phyloP scores from a whole-genome alignment of 257 asterid genomes.

The Asclepias syriaca region DNA sequence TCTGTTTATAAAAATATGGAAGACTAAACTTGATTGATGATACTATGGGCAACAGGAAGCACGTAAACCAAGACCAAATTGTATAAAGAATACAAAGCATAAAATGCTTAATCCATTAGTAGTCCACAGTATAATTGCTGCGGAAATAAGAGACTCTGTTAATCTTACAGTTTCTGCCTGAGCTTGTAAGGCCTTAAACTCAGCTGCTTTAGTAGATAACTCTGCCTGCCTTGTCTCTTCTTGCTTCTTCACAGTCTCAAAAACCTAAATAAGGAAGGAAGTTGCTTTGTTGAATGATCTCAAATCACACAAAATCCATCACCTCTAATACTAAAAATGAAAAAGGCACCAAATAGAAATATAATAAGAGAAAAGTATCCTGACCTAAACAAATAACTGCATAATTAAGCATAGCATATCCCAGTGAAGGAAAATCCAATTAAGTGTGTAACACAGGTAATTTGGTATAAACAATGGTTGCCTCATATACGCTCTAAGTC shows the following conservation, averaged over 20 bases:
- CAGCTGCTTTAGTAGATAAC: slow-evolving; percentile 44
- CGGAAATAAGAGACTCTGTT: not conserved
- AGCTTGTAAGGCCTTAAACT: slow-evolving; percentile 73
- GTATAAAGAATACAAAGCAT: not conserved
- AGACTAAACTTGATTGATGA: not conserved
- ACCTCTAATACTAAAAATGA: not conserved
- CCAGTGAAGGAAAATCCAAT: not conserved
- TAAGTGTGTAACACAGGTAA: not conserved
- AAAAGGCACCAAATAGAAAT: not conserved
- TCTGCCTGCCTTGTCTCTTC: slow-evolving; percentile 71
- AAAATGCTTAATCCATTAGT: not conserved
- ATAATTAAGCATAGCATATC: not conserved
- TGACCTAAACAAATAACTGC: not conserved
- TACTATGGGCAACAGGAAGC: not conserved
- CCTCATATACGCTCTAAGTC: not conserved
- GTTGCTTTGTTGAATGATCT: slow-evolving; percentile 6
- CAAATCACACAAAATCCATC: not conserved
- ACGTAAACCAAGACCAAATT: not conserved
- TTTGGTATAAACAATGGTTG: not conserved
- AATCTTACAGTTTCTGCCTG: slow-evolving; percentile 74
- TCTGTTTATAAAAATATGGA: not conserved
- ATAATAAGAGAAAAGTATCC: no score
- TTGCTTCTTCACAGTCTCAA: slow-evolving; percentile 58
- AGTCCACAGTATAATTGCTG: not conserved
- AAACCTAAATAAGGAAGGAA: slow-evolving; percentile 38